Evolutionary conservation across 192 early-diverging fungal species (phyloP).

Genomic region (Coemansia sp.): DNA sequence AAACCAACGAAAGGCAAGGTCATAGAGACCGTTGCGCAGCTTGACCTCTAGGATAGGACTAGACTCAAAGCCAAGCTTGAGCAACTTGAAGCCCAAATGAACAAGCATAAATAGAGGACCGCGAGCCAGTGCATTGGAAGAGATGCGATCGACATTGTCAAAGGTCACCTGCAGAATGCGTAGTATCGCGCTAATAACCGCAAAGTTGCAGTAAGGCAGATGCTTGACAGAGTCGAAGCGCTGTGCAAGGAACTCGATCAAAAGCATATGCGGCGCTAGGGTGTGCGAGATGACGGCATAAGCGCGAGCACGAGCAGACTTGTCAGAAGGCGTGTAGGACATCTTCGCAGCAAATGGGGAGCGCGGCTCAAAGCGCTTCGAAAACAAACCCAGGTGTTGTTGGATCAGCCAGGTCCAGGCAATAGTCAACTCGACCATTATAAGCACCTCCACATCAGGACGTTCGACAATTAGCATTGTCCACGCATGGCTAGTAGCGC

Average conservation of each 20-base stretch:
- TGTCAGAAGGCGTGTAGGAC: conserved; percentile 89
- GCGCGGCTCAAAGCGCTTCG: conserved; percentile 48
- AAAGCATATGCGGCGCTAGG: conserved; percentile 72
- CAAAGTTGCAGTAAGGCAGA: conserved; percentile 62
- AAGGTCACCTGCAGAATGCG: conserved; percentile 81
- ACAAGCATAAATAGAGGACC: conserved; percentile 79
- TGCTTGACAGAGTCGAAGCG: conserved; percentile 82
- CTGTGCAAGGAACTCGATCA: conserved; percentile 83
- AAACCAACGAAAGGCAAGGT: conserved; percentile 83
- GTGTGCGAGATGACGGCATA: conserved; percentile 61
- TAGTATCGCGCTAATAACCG: conserved; percentile 72
- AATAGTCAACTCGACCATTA: conserved; percentile 81
- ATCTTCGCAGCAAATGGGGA: conserved; percentile 89
- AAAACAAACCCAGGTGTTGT: conserved; percentile 82
- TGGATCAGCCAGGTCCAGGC: conserved; percentile 81
- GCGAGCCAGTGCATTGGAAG: conserved; percentile 71
- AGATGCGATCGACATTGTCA: conserved; percentile 38
- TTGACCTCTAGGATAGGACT: conserved; percentile 65
- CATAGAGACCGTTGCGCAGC: conserved; percentile 66
- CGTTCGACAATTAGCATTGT: conserved; percentile 81
- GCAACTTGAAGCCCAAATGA: conserved; percentile 71
- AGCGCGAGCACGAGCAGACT: conserved; percentile 65
- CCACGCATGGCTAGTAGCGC: conserved; percentile 85
- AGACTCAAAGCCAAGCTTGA: conserved; percentile 62
- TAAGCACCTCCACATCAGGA: conserved; percentile 66